phyloP scores from a whole-genome alignment of 1,284 basidiomycete genomes.

The Marasmius oreades region DNA sequence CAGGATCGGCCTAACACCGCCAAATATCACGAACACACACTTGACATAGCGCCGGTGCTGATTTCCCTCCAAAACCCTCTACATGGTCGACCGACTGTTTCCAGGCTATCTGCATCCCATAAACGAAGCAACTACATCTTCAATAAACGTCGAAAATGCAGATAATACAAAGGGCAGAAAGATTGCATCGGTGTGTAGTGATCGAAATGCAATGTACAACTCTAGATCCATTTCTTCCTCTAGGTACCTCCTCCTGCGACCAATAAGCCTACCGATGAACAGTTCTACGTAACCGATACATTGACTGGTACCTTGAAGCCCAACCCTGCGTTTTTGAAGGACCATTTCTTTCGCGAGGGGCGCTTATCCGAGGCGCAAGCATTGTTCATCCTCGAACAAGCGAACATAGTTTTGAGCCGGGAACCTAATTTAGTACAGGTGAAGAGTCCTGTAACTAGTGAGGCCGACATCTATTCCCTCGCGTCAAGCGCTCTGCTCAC shows the following conservation, averaged over 20 bases:
- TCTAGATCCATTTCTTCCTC: not conserved
- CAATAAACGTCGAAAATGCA: not conserved
- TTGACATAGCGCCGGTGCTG: not conserved
- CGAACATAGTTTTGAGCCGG: slow-evolving; percentile 70
- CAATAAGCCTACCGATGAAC: slow-evolving; percentile 68
- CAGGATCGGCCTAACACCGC: not conserved
- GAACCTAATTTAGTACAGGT: slow-evolving; percentile 90
- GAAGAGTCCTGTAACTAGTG: slow-evolving; percentile 91
- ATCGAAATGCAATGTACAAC: not conserved
- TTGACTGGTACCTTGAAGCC: slow-evolving; percentile 41
- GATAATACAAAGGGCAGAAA: not conserved
- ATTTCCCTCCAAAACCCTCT: not conserved
- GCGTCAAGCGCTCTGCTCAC: slow-evolving; percentile 11
- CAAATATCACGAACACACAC: slow-evolving; percentile 5
- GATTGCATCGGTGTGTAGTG: slow-evolving; percentile 4
- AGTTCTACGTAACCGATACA: slow-evolving; percentile 54
- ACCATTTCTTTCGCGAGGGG: slow-evolving; percentile 93
- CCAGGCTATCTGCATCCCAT: slow-evolving; percentile 1
- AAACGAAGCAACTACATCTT: not conserved
- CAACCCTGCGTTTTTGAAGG: slow-evolving; percentile 84
- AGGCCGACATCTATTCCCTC: slow-evolving; percentile 27
- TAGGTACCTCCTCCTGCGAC: slow-evolving; percentile 73
- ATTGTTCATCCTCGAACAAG: slow-evolving; percentile 77
- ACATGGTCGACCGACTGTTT: slow-evolving; percentile 1
- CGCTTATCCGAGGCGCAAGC: slow-evolving; percentile 86